These are phyloP conservation scores for Pichia sp. DNA, from an alignment of 1,139 yeast genomes.

Conservation along the genomic window DNA sequence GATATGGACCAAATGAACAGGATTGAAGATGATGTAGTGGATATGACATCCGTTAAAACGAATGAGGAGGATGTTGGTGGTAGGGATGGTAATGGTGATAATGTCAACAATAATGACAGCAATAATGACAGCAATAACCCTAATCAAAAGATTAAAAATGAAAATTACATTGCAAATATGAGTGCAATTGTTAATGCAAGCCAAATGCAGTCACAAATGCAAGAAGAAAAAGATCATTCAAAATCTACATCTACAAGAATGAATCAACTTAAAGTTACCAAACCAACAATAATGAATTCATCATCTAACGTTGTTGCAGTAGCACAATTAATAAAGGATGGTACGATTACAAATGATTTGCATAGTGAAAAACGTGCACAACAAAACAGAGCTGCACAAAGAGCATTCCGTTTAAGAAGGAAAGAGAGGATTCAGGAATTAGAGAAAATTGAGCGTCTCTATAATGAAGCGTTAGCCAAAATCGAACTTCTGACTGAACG, in stretches of 20 bases:
- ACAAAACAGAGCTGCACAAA: constrained; percentile 83
- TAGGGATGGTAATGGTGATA: not conserved
- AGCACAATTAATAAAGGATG: constrained; percentile 29
- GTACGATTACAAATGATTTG: not conserved
- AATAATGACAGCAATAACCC: not conserved
- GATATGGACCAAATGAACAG: not conserved
- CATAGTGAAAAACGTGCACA: constrained; percentile 58
- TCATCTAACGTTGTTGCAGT: constrained; percentile 39
- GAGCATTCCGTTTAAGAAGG: constrained; percentile 77
- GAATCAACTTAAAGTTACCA: not conserved
- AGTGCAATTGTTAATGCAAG: not conserved
- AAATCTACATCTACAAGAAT: not conserved
- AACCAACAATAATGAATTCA: not conserved
- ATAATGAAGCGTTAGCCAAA: constrained; percentile 5
- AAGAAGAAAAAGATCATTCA: not conserved
- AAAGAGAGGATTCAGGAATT: constrained; percentile 72
- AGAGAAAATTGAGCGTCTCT: constrained; percentile 55
- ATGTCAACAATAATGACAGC: not conserved
- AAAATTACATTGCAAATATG: not conserved
- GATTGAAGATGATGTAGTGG: not conserved
- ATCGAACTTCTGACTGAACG: constrained; percentile 5
- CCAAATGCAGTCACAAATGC: not conserved
- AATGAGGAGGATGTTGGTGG: not conserved
- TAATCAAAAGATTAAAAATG: not conserved
- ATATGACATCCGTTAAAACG: not conserved